Base-by-base conservation (phyloP, 805 yeast species). In the Pichia occidentalis region DNA sequence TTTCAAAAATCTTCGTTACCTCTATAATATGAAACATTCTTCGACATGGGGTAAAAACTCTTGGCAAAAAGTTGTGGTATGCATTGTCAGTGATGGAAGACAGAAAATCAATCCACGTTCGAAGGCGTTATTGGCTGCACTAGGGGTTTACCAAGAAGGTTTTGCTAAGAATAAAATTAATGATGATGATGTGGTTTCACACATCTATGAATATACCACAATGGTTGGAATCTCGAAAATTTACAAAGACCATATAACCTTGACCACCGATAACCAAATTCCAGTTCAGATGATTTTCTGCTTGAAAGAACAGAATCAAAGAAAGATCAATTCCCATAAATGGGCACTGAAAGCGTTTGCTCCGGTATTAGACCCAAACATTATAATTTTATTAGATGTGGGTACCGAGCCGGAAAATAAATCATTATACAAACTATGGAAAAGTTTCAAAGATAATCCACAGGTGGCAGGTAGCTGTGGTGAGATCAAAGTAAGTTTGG, bases 391-490 rank as follows among this genome's bases (percentile, higher is more conserved):
- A 37, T 65, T 92, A 37, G 97, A 92, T 62, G 95, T 95, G 17
- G 98, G 98, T 52, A 90, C 98, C 1, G 81, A 80, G 57, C 96
- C 97, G 2, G 75, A 84, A 4, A 73, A 75, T 45, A 85, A 84
- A 48, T 80, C 97, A 3, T 75, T 90, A 36, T 88, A 85, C 58
- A 83, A 85, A 49, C 63, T 92, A 40, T 90, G 98, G 98, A 79
- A 78, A 57, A 75, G 88, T 28, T 92, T 90, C 54, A 68, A 68
- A 43, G 71, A 78, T 50, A 39, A 41, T 24, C 81, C 86, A 2
- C 73, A 77, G 37, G 94, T 90, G 16, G 98, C 95, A 3, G 98
- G 98, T 27, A 95, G 97, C 1, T 90, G 98, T 74, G 98, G 98
- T 38, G 97, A 92, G 57, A 90, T 92, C 61, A 80, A 77, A 47